Evolutionary conservation across 2,329 filamentous ascomycete genomes (phyloP), one percentile per base, ranked within the genome.

Genomic region (Aspergillus sp.): DNA sequence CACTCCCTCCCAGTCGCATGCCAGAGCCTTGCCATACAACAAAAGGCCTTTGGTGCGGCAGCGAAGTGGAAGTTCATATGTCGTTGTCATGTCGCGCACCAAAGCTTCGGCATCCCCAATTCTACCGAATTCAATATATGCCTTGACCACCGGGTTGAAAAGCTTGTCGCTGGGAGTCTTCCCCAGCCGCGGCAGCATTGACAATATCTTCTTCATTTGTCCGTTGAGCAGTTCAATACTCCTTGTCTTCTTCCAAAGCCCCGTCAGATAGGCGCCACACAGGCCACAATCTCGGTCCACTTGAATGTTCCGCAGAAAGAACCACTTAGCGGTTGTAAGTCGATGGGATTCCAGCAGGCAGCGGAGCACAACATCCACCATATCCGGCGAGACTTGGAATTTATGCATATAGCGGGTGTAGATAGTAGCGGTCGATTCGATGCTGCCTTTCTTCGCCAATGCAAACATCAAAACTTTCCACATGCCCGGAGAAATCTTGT

Each of bases 1-100:
- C 10, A 79, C 78, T 12, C 68, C 73, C 26, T 71, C 64, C 78
- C 78, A 80, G 57, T 79, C 73, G 51, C 73, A 76, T 20, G 59
- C 59, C 24, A 77, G 62, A 36, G 78, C 75, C 57, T 71, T 71
- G 47, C 69, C 71, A 52, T 73, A 75, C 5, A 76, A 63, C 52
- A 79, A 62, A 46, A 78, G 62, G 4, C 76, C 75, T 47, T 74
- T 66, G 16, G 76, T 74, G 39, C 75, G 73, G 26, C 69, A 72
- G 49, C 65, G 69, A 50, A 72, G 69, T 18, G 67, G 61, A 22
- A 75, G 61, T 16, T 64, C 62, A 47, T 75, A 74, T 16, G 65
- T 66, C 2, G 57, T 60, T 12, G 63, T 58, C 72, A 80, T 77
- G 4, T 72, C 69, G n/a, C 72, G 52, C 4, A 75, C 69, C 54